phyloP scores from a whole-genome alignment of 164 flowering plant genomes.

The Dillenia turbinata region DNA sequence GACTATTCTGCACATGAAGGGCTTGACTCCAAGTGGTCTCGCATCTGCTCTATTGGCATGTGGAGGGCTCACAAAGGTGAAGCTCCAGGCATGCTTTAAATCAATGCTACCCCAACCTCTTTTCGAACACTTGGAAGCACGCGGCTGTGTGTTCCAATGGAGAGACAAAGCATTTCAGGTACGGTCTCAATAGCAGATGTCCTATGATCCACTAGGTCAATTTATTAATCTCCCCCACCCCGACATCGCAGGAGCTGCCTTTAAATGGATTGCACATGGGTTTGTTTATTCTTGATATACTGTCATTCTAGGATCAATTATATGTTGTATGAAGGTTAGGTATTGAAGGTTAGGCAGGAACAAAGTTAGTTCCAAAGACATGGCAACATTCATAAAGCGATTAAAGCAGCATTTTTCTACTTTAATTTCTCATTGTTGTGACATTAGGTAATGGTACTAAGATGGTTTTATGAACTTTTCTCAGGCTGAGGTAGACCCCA shows the following conservation, averaged over 20 bases:
- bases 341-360: too few species aligned
- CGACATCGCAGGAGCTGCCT: too few species aligned
- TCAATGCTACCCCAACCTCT: constrained; percentile 45
- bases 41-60: constrained; percentile 70
- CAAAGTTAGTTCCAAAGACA: too few species aligned
- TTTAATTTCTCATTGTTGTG: too few species aligned
- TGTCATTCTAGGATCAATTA: too few species aligned
- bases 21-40: constrained; percentile 62
- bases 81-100: constrained; percentile 61
- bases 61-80: constrained; percentile 71
- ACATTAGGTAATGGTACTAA: not conserved
- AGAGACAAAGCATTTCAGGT: constrained; percentile 70
- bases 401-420: too few species aligned
- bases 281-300: too few species aligned
- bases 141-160: constrained; percentile 84
- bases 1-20: constrained; percentile 60
- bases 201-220: too few species aligned
- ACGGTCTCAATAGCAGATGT: not conserved
- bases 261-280: too few species aligned
- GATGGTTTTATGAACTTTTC: not conserved
- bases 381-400: too few species aligned
- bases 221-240: too few species aligned
- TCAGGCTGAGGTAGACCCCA: constrained; percentile 69
- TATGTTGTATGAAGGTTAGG: too few species aligned
- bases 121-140: constrained; percentile 64